Evolutionary conservation across 2,329 filamentous ascomycete genomes (phyloP).

Genomic region (Botrytis fragariae): DNA sequence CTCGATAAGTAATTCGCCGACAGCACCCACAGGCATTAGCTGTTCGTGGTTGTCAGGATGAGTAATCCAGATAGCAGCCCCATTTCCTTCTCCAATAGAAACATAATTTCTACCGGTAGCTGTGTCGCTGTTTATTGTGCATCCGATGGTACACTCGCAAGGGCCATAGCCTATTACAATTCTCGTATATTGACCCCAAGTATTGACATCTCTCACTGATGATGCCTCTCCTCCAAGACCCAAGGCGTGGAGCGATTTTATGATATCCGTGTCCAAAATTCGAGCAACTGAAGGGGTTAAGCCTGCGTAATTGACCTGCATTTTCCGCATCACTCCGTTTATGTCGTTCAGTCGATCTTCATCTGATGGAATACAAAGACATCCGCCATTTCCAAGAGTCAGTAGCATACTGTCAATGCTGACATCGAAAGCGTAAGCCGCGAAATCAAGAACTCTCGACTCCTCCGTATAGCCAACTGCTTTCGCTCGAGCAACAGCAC

Average conservation of each 20-base stretch:
- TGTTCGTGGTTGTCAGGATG: constrained; percentile 26
- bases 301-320: constrained; percentile 30
- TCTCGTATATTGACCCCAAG: constrained; percentile 41
- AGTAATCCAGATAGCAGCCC: constrained; percentile 42
- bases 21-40: constrained; percentile 31
- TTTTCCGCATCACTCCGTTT: constrained; percentile 33
- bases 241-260: constrained; percentile 31
- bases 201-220: constrained; percentile 40
- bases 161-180: constrained; percentile 46
- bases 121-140: constrained; percentile 16
- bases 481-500: constrained; percentile 21
- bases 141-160: constrained; percentile 27
- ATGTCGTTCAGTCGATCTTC: constrained; percentile 42
- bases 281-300: constrained; percentile 37
- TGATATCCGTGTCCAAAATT: constrained; percentile 28
- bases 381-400: constrained; percentile 42
- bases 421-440: constrained; percentile 43
- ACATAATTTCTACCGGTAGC: constrained; percentile 23
- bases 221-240: constrained; percentile 38
- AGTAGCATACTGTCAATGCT: constrained; percentile 35
- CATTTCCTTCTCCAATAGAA: constrained; percentile 26
- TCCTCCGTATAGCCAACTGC: constrained; percentile 13
- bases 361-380: constrained; percentile 43
- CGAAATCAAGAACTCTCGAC: constrained; percentile 33
- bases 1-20: constrained; percentile 36